Base-by-base conservation (phyloP, 164 flowering plant species). In the Platanus orientalis region DNA sequence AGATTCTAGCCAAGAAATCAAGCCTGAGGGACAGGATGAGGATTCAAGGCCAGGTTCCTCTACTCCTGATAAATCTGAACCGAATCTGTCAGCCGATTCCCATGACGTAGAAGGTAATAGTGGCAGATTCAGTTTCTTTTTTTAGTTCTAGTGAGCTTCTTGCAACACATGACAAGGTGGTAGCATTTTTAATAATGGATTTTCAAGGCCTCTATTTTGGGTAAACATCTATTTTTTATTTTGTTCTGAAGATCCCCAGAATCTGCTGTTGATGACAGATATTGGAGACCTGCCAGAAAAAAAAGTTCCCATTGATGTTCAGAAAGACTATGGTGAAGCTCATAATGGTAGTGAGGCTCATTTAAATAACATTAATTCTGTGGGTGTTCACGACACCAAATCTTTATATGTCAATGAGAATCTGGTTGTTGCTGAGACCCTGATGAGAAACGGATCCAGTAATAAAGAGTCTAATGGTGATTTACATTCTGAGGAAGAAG, bases 1-100 rank as follows among this genome's bases (percentile, higher is more conserved):
- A 85, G 87, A 79, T 79, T 53, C 63, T 53, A 65, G 70, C 75
- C 66, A 54, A 62, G 61, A 64, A 56, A 21, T 66, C 63, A 75
- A 75, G 51, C 64, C 61, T 44, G 69, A 67, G 67, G 69, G 58
- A 55, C 61, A 54, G 20, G 70, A 62, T 23, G 70, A 69, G 63
- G 68, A 64, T 55, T 20, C 63, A 61, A 65, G 36, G 57, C 63
- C 75, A 45, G 68, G 64, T 63, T 61, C 71, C 62, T 51, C 65
- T n/a, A 60, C 63, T 62, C 54, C 51, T 50, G 76, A 61, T 58
- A 72, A 68, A 23, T 58, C 64, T 25, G 61, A 71, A 61, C 59
- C 30, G 54, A 58, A 29, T 60, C 56, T 57, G n/a, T 63, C 58
- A n/a, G 55, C 77, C 21, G 40, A 53, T 61, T 20, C 24, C 54